Base-by-base conservation (phyloP, 2,329 filamentous ascomycete genomes). In the Phoma herbarum region DNA sequence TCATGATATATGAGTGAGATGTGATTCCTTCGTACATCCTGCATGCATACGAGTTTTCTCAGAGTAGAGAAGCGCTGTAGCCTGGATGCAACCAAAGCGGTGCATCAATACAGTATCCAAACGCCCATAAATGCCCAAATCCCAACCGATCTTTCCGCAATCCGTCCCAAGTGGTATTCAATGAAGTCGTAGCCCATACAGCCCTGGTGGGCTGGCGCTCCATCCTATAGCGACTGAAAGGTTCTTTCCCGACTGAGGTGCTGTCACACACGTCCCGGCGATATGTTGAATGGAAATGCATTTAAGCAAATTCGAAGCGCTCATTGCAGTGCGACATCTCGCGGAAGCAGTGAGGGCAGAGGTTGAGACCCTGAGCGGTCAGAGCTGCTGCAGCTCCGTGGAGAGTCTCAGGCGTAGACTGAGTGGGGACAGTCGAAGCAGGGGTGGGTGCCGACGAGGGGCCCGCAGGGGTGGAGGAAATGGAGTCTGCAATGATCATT, bases 281-380 rank as follows among this genome's bases (percentile, higher is more conserved):
- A 16, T 23, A 20, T 3, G 16, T 28, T 31, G 26, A 35, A 23
- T 26, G 1, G 10, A 39, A 4, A 20, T 16, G 46, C 46, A 25
- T 25, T 37, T 57, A 70, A 50, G 64, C 68, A 18, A 70, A 68
- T 12, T 66, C 66, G 52, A 69, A 70, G 3, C 68, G 54, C 56
- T 70, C 68, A 20, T 65, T 65, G 62, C 68, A 70, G 42, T 70
- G 68, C 44, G 61, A 63, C 62, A 68, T 63, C 53, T 70, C 68
- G 11, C 68, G 66, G 55, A 65, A 70, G 65, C 68, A 70, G 50
- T 70, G 68, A 43, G 68, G 68, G 59, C 68, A 70, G 1, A 70
- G 66, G 44, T 69, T 63, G 14, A 70, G 57, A 9, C 68, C 68
- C 45, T 70, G 68, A 2, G 56, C 63, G 12, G 59, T 65, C 52